Base-by-base conservation (phyloP, 441 rosid species). In the Melianthus villosus region DNA sequence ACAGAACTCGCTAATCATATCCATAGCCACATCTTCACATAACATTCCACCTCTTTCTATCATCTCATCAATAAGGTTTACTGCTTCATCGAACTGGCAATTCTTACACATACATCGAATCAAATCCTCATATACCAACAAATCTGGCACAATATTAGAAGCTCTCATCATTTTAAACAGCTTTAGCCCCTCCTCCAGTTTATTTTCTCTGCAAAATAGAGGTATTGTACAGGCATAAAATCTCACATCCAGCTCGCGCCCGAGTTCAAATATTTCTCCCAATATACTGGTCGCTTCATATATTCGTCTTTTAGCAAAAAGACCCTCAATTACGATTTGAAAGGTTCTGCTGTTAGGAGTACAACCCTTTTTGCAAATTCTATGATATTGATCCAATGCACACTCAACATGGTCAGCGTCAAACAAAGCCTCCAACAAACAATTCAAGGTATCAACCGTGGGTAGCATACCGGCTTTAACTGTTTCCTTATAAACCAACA, bases 401-500 rank as follows among this genome's bases (percentile, higher is more conserved):
- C 44, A 37, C 50, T 56, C 69, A 16, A 65, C 42, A 55, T 46
- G 53, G n/a, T 25, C 56, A 9, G 52, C 57, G 47, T 65, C 54
- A 44, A 71, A 59, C 54, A 71, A 53, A 50, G 56, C 62, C 57
- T 71, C 73, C 38, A 71, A 38, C 57, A 68, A 44, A 55, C 16
- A 46, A 58, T 71, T 71, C 59, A 75, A 35, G 39, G 74, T 66
- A 42, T 59, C 57, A 25, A 64, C 48, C 2, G 29, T 66, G 1
- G 82, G 79, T 7, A 40, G 38, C 22, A 67, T 43, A 13, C 72
- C 68, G 17, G 62, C 71, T 50, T 69, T 75, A 35, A 68, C 65
- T 76, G 71, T 72, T 48, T 72, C 79, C 62, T 75, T 75, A 28
- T 75, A 71, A 41, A 75, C 68, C 54, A 75, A 69, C 38, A 71